phyloP scores from a whole-genome alignment of 2,329 filamentous ascomycete genomes.

The Chaetothyriales sp. region DNA sequence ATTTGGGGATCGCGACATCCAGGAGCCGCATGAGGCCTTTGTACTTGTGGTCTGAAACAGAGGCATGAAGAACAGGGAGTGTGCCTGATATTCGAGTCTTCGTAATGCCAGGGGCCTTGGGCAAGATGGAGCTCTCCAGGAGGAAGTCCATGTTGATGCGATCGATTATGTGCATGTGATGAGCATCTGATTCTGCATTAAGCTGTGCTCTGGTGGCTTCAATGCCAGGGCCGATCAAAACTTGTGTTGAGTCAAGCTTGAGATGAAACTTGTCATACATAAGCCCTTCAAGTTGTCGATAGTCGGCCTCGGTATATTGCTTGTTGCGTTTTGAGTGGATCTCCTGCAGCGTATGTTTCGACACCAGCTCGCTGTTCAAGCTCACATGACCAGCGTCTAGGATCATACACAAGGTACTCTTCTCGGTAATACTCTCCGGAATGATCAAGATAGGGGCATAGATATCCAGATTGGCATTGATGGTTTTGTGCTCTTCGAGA shows the following conservation, averaged over 20 bases:
- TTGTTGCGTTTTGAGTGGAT: conserved; percentile 83
- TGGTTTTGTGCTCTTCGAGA: conserved; percentile 90
- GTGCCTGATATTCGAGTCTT: conserved; percentile 84
- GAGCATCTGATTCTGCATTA: conserved; percentile 48
- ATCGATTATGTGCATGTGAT: conserved; percentile 78
- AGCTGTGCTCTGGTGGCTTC: conserved; percentile 77
- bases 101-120: conserved; percentile 82
- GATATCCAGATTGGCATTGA: conserved; percentile 89
- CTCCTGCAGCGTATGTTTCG: conserved; percentile 75
- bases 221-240: conserved; percentile 86
- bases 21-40: conserved; percentile 93
- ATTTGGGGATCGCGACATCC: conserved; percentile 82
- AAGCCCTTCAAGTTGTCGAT: conserved; percentile 68
- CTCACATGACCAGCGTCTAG: conserved; percentile 92
- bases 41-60: conserved; percentile 88
- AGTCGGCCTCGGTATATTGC: conserved; percentile 76
- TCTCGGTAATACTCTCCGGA: conserved; percentile 74
- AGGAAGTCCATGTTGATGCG: conserved; percentile 95
- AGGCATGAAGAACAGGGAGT: conserved; percentile 78
- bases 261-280: conserved; percentile 98
- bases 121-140: conserved; percentile 92
- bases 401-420: conserved; percentile 74
- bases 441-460: conserved; percentile 94
- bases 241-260: conserved; percentile 84
- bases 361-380: conserved; percentile 83